Conservation (phyloP, 2,329 filamentous ascomycete species). For the Cladobotryum mycophilum region DNA sequence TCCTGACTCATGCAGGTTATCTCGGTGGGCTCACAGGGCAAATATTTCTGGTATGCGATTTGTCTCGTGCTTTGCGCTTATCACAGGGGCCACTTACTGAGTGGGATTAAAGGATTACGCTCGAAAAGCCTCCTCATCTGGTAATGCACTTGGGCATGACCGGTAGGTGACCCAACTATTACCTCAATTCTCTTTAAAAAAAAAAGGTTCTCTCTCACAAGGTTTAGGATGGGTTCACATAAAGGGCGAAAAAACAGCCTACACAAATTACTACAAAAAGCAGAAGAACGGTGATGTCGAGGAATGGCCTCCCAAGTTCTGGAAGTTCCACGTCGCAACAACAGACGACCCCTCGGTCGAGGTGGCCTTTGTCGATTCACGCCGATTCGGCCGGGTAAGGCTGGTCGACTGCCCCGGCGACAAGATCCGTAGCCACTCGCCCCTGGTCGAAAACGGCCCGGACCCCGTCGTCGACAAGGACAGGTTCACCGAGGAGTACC, state of each 20-base stretch:
- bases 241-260: slow-evolving; percentile 66
- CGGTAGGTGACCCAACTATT: slow-evolving; percentile 28
- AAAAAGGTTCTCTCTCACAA: slow-evolving; percentile 11
- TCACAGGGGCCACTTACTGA: background rate
- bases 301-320: slow-evolving; percentile 81
- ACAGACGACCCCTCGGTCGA: slow-evolving; percentile 46
- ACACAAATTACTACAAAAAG: slow-evolving; percentile 76
- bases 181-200: background rate
- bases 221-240: slow-evolving; percentile 75
- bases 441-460: slow-evolving; percentile 85
- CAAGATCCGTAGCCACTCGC: slow-evolving; percentile 68
- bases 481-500: slow-evolving; percentile 68
- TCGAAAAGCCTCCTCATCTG: slow-evolving; percentile 75
- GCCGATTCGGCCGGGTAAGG: slow-evolving; percentile 72
- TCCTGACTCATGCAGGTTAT: slow-evolving; percentile 35
- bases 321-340: slow-evolving; percentile 76
- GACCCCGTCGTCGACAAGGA: slow-evolving; percentile 83
- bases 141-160: slow-evolving; percentile 84
- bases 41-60: slow-evolving; percentile 76
- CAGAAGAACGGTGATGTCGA: slow-evolving; percentile 52
- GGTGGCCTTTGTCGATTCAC: slow-evolving; percentile 76
- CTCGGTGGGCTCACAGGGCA: slow-evolving; percentile 77
- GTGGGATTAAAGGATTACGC: slow-evolving; percentile 28
- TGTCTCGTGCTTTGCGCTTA: background rate
- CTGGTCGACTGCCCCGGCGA: slow-evolving; percentile 74